Percentiles rank a stretch among this genome's conserved stretches.
phyloP scores from a whole-genome alignment of 441 rosid genomes.

The Metrosideros polymorpha region DNA sequence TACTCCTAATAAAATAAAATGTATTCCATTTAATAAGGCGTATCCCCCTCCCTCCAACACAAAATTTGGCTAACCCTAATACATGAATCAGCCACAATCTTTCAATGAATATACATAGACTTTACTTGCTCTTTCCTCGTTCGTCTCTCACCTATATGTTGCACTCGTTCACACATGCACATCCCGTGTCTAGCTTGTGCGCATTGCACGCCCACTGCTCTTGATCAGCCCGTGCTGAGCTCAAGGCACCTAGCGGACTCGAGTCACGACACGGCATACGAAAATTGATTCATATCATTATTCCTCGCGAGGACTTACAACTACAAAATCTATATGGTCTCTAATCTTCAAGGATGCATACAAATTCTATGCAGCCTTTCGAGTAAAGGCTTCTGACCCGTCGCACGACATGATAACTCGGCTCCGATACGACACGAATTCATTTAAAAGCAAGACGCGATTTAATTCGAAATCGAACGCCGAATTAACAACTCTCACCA shows the following conservation, averaged over 20 bases:
- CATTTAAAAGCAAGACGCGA: accelerated
- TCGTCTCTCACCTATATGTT: neutral
- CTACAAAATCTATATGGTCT: neutral
- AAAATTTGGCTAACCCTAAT: neutral
- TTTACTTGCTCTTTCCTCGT: neutral
- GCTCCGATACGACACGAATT: accelerated
- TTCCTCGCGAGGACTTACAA: neutral
- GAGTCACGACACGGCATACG: neutral
- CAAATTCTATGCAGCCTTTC: neutral
- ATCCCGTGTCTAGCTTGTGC: no score
- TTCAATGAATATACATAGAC: neutral
- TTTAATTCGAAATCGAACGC: neutral
- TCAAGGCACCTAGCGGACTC: neutral
- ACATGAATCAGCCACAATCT: neutral
- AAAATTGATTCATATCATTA: neutral
- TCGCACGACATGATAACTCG: accelerated
- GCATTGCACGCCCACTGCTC: no score
- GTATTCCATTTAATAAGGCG: neutral
- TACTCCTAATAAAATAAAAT: neutral
- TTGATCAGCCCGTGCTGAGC: no score
- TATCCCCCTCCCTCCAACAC: neutral
- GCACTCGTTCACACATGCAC: neutral
- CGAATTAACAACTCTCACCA: neutral
- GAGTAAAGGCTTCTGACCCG: accelerated
- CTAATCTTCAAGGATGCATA: neutral